Conservation (phyloP, 345 rosid species). For the Ceriops decandra region DNA sequence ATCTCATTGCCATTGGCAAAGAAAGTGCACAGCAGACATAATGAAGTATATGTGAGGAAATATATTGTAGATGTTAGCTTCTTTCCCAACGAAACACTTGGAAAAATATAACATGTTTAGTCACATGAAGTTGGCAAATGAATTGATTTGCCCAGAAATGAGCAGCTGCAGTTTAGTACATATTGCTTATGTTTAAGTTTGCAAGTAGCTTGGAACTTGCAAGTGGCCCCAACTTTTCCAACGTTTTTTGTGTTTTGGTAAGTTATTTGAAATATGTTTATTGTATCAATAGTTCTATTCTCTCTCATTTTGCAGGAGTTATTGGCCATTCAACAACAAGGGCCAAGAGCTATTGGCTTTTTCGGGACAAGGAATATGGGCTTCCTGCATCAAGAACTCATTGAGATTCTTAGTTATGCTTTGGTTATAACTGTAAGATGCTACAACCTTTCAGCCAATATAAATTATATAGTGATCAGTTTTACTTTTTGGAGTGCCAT, state of each 20-base stretch:
- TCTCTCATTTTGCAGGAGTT: conserved; percentile 60
- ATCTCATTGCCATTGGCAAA: too few species aligned
- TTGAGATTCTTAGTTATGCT: conserved; percentile 99
- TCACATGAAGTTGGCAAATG: too few species aligned
- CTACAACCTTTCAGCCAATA: conserved; percentile 8
- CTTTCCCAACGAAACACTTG: too few species aligned
- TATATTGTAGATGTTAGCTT: too few species aligned
- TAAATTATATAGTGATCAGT: not conserved
- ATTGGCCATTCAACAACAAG: conserved; percentile 97
- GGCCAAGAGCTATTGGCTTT: conserved; percentile 94
- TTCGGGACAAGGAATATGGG: conserved; percentile 98
- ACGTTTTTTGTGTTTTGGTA: not conserved
- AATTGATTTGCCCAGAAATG: too few species aligned
- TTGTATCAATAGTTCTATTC: not conserved
- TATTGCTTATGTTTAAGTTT: too few species aligned
- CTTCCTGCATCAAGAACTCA: conserved; percentile 97
- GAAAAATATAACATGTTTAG: too few species aligned
- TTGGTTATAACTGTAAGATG: conserved; percentile 90
- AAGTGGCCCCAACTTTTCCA: not conserved
- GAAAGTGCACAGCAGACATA: too few species aligned
- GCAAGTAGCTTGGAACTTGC: too few species aligned
- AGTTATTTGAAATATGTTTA: not conserved
- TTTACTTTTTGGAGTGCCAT: conserved; percentile 2
- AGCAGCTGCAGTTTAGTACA: too few species aligned
- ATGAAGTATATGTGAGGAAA: too few species aligned